A percentile compares a stretch with the other conserved stretches of the same genome.
Evolutionary conservation across 164 flowering plant species (phyloP).

Genomic region (Magnolia changhungtana): DNA sequence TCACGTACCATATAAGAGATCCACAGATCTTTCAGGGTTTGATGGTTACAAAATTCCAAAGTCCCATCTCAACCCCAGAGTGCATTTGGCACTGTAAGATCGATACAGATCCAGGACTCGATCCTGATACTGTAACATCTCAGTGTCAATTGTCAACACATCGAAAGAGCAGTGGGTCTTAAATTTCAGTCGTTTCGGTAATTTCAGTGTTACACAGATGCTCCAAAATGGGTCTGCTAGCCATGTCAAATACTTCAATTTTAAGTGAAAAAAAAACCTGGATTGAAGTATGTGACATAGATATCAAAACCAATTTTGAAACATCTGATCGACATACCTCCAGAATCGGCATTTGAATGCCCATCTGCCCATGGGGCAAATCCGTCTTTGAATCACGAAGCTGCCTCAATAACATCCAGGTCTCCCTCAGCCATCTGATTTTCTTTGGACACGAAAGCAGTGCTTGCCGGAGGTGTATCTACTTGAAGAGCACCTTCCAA

Average conservation of each 20-base stretch:
- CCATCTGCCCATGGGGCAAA: not conserved
- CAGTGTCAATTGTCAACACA: not conserved
- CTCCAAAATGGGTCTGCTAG: not conserved
- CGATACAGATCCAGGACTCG: not conserved
- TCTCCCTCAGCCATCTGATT: conserved; percentile 3
- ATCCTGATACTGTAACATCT: not conserved
- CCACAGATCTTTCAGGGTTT: not conserved
- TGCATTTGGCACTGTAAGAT: not conserved
- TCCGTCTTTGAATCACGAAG: not conserved
- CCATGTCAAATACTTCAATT: not conserved
- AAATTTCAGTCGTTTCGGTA: not conserved
- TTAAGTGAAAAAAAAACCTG: not conserved
- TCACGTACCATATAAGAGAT: too few relatives aligned
- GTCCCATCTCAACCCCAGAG: not conserved
- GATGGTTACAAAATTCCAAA: not conserved
- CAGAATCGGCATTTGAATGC: not conserved
- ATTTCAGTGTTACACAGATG: not conserved
- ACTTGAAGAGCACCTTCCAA: conserved; percentile 53
- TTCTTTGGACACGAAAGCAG: conserved; percentile 1
- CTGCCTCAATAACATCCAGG: not conserved
- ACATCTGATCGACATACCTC: not conserved
- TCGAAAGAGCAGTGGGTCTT: not conserved
- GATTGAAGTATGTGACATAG: not conserved
- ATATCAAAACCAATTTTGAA: not conserved
- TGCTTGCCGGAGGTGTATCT: conserved; percentile 43